Conservation (phyloP, 1,284 basidiomycete species). For the Inonotus hispidus region DNA sequence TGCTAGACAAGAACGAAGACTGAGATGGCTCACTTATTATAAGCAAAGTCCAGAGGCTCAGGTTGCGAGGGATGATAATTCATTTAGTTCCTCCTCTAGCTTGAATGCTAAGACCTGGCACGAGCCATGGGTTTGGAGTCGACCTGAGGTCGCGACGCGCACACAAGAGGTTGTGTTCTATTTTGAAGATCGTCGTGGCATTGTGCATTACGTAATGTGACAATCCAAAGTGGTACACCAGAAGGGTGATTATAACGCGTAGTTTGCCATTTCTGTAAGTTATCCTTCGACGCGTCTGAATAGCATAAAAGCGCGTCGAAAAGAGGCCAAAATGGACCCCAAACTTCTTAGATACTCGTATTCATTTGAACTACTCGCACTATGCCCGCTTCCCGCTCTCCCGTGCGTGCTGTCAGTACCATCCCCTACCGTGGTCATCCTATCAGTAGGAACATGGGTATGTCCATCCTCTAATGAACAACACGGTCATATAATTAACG, state of each 20-base stretch:
- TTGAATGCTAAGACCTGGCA: too few relatives aligned
- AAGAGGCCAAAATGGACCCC: conserved; percentile 1
- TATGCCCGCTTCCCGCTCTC: conserved; percentile 6
- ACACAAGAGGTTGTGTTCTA: too few relatives aligned
- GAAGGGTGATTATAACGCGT: conserved; percentile 13
- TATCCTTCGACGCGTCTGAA: not conserved
- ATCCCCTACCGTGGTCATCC: not conserved
- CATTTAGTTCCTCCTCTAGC: too few relatives aligned
- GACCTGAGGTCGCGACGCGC: too few relatives aligned
- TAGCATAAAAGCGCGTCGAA: not conserved
- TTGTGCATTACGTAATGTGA: not conserved
- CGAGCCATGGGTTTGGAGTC: too few relatives aligned
- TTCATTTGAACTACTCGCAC: not conserved
- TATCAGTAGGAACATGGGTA: too few relatives aligned
- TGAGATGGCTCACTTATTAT: too few relatives aligned
- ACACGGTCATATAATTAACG: not conserved
- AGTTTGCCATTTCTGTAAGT: conserved; percentile 1
- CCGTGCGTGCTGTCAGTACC: not conserved
- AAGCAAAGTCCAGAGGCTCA: too few relatives aligned
- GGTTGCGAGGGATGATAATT: too few relatives aligned
- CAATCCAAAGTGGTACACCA: not conserved
- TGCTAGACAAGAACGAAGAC: too few relatives aligned
- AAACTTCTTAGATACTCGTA: not conserved
- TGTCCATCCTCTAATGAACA: not conserved
- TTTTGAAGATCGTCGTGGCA: too few relatives aligned